Conservation (phyloP, 1,284 basidiomycete genomes). For the Jaminaea rosea region DNA sequence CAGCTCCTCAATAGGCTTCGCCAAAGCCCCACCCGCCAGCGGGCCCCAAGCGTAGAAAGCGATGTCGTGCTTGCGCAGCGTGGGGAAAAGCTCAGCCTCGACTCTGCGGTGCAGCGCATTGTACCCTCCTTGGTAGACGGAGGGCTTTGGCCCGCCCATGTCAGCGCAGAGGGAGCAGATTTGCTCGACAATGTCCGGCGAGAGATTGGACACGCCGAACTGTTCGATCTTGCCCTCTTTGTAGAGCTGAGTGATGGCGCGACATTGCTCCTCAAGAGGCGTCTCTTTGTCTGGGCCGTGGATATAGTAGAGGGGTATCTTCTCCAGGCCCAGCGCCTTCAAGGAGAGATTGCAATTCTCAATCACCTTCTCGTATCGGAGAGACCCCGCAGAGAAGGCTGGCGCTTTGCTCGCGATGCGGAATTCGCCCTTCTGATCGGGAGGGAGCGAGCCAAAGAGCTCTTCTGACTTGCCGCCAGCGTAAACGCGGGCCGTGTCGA, state of each 20-base stretch:
- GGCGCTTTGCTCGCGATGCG: constrained; percentile 6
- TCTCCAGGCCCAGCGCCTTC: neutral
- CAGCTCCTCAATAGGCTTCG: constrained; percentile 3
- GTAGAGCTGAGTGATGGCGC: constrained; percentile 3
- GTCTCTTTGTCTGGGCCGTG: constrained; percentile 4
- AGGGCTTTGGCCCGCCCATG: constrained; percentile 52
- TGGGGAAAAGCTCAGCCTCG: constrained; percentile 21
- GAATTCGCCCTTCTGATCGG: neutral
- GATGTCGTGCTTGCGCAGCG: constrained; percentile 54
- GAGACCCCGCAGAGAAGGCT: constrained; percentile 2
- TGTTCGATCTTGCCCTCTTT: constrained; percentile 5
- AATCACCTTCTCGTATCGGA: neutral
- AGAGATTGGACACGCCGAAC: constrained; percentile 6
- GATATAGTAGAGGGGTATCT: constrained; percentile 7
- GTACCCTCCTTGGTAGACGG: constrained; percentile 58
- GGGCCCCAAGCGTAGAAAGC: constrained; percentile 49
- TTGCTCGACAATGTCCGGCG: neutral
- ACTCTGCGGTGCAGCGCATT: constrained; percentile 20
- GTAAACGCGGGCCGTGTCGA: constrained; percentile 8
- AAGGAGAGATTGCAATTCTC: constrained; percentile 5
- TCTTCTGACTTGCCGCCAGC: constrained; percentile 5
- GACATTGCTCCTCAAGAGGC: constrained; percentile 1
- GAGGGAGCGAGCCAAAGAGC: neutral
- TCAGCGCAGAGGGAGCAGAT: neutral
- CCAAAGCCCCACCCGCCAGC: constrained; percentile 28